Conservation (phyloP, 108 stramenopile species). For the Nitzschia sp. region DNA sequence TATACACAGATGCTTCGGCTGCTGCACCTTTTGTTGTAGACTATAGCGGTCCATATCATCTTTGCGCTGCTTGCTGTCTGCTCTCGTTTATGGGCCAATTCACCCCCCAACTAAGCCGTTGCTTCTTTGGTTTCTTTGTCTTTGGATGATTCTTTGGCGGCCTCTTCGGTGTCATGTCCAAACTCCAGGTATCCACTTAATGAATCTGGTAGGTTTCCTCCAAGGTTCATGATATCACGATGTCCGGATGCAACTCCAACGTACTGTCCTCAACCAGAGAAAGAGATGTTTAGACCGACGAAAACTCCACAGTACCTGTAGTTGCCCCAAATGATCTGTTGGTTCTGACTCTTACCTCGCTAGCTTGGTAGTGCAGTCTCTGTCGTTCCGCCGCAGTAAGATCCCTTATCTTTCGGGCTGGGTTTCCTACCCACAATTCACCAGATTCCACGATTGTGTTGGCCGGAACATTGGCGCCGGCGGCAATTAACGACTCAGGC, state of each 20-base stretch:
- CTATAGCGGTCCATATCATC: too few species aligned
- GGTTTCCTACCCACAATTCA: constrained; percentile 86
- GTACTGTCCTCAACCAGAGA: constrained; percentile 41
- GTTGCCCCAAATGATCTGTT: background rate
- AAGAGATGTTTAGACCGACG: background rate
- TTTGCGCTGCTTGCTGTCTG: too few species aligned
- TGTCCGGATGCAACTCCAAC: constrained; percentile 67
- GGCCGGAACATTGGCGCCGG: constrained; percentile 71
- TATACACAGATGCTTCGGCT: too few species aligned
- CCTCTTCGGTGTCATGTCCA: constrained; percentile 4
- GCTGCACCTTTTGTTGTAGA: too few species aligned
- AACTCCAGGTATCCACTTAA: constrained; percentile 16
- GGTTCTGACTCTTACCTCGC: constrained; percentile 27
- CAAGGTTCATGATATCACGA: constrained; percentile 72
- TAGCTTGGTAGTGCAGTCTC: constrained; percentile 71
- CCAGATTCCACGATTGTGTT: constrained; percentile 60
- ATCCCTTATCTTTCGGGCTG: constrained; percentile 80
- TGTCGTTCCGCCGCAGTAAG: constrained; percentile 66
- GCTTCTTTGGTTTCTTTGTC: background rate
- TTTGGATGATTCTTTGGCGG: background rate
- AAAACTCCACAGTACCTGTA: background rate
- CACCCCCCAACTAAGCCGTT: background rate
- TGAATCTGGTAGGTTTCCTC: constrained; percentile 52
- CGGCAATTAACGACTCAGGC: constrained; percentile 75
- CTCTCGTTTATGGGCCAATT: background rate